These are phyloP conservation scores for Orbilia oligospora DNA, from an alignment of 2,329 filamentous ascomycete genomes.

Conservation along the genomic window DNA sequence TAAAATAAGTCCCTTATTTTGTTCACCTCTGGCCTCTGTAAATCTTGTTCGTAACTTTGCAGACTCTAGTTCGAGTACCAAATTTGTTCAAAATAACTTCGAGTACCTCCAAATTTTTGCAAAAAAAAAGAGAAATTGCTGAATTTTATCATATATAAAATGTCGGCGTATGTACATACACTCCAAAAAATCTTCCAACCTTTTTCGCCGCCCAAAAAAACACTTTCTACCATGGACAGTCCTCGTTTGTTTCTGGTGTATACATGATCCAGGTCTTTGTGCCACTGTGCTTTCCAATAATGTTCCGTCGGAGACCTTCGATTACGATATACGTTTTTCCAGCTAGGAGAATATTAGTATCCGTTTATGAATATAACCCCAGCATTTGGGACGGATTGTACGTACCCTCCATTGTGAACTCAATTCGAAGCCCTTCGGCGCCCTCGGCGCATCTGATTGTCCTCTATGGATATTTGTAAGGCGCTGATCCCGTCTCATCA, in stretches of 20 bases:
- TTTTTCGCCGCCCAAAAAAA: neutral
- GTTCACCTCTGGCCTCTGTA: neutral
- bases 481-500: conserved; percentile 77
- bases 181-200: conserved; percentile 6
- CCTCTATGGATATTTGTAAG: conserved; percentile 75
- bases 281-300: no score
- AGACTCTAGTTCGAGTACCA: no score
- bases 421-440: conserved; percentile 75
- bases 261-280: neutral
- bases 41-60: neutral
- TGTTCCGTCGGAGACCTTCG: neutral
- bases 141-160: neutral
- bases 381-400: neutral
- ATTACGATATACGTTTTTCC: conserved; percentile 70
- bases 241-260: neutral
- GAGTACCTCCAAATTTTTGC: no score
- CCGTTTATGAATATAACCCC: no score
- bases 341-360: conserved; percentile 67
- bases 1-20: conserved; percentile 17
- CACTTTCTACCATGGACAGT: neutral
- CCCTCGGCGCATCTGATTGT: conserved; percentile 72
- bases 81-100: no score
- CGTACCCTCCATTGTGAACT: conserved; percentile 77
- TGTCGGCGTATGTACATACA: conserved; percentile 33
- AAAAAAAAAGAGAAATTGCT: neutral